Conservation (phyloP, 2,329 filamentous ascomycete species). For the Fusarium verticillioides region DNA sequence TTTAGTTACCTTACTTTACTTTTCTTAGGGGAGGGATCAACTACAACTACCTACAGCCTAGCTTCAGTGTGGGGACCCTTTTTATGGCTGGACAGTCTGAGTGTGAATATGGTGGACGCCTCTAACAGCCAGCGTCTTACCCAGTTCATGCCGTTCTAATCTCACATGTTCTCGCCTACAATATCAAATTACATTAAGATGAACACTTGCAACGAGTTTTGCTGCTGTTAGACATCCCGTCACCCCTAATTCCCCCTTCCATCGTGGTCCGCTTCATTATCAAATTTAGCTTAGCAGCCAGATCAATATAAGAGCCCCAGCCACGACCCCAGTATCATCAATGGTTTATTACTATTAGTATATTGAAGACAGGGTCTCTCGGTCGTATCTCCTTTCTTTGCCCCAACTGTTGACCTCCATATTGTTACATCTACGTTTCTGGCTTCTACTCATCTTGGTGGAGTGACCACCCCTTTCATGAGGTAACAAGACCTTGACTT, state of each 20-base stretch:
- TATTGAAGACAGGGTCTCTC: slow-evolving; percentile 28
- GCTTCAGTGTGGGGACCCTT: slow-evolving; percentile 39
- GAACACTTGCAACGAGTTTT: background rate
- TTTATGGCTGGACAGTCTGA: background rate
- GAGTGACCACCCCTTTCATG: slow-evolving; percentile 12
- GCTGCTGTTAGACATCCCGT: background rate
- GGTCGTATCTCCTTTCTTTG: slow-evolving; percentile 11
- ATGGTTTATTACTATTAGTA: slow-evolving; percentile 9
- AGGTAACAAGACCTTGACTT: slow-evolving; percentile 8
- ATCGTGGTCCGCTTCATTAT: slow-evolving; percentile 3
- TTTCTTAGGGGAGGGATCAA: slow-evolving; percentile 23
- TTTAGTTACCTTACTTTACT: slow-evolving; percentile 30
- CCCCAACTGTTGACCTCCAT: background rate
- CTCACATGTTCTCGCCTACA: slow-evolving; percentile 23
- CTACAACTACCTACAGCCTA: slow-evolving; percentile 22
- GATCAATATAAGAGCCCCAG: slow-evolving; percentile 32
- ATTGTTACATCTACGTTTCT: background rate
- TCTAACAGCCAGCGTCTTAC: slow-evolving; percentile 28
- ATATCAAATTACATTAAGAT: slow-evolving; percentile 21
- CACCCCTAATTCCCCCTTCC: slow-evolving; percentile 10
- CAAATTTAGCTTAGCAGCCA: slow-evolving; percentile 31
- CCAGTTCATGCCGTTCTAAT: slow-evolving; percentile 27
- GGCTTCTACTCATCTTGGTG: background rate
- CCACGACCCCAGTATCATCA: slow-evolving; percentile 25
- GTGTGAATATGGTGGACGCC: slow-evolving; percentile 10